Percentiles rank a stretch among this genome's conserved stretches.
phyloP scores from a whole-genome alignment of 495 filamentous ascomycete genomes.

The Lichenothelia convexa region DNA sequence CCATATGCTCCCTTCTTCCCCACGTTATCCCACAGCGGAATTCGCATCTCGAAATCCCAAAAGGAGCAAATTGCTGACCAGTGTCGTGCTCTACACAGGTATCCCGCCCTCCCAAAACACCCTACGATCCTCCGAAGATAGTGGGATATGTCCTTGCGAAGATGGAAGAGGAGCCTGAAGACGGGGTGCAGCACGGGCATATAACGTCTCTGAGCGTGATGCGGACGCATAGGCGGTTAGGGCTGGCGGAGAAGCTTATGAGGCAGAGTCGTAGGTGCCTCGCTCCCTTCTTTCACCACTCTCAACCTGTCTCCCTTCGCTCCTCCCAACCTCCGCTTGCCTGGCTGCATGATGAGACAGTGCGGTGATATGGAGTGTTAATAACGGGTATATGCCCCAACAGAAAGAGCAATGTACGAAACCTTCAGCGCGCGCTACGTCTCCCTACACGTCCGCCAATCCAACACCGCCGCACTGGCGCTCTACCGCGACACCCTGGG shows the following conservation, averaged over 20 bases:
- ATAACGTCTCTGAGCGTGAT: constrained; percentile 92
- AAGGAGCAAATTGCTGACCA: background rate
- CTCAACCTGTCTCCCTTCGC: constrained; percentile 2
- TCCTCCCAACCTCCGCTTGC: background rate
- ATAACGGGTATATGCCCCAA: constrained; percentile 2
- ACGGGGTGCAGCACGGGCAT: constrained; percentile 85
- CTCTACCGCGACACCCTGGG: constrained; percentile 87
- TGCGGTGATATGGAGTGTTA: background rate
- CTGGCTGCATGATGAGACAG: no score
- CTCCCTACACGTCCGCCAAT: constrained; percentile 84
- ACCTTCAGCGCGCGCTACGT: constrained; percentile 82
- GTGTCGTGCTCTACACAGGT: constrained; percentile 24
- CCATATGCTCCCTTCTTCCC: constrained; percentile 2
- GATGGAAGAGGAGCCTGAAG: constrained; percentile 95
- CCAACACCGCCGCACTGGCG: constrained; percentile 74
- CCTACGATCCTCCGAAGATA: constrained; percentile 87
- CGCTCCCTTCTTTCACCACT: constrained; percentile 4
- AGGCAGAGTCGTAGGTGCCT: constrained; percentile 66
- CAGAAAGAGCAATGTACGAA: constrained; percentile 93
- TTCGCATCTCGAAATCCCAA: background rate
- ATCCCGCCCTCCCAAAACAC: constrained; percentile 50
- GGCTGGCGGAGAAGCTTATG: constrained; percentile 94
- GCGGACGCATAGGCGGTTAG: constrained; percentile 79
- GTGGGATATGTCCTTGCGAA: constrained; percentile 98
- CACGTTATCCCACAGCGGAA: background rate